A percentile compares a stretch with the other conserved stretches of the same genome.
These are phyloP conservation scores for Angophora floribunda DNA, from an alignment of 345 rosid species.

Conservation along the genomic window DNA sequence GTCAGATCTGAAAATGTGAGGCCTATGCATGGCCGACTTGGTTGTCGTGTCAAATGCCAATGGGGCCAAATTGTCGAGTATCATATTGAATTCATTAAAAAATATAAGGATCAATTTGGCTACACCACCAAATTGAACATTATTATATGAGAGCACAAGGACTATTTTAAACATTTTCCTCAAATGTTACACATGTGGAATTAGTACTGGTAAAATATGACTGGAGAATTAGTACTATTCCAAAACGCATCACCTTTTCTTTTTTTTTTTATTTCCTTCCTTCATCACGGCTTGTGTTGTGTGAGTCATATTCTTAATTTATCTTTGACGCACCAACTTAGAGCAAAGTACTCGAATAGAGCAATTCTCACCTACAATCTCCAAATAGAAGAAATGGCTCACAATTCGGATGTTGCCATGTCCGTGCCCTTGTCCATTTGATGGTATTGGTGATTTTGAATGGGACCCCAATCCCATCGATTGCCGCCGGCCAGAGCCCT, in stretches of 20 bases:
- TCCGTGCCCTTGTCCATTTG: not conserved
- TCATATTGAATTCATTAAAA: no score
- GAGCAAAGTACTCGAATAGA: not conserved
- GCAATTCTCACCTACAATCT: not conserved
- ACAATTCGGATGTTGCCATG: not conserved
- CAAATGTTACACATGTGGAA: no score
- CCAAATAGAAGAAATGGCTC: not conserved
- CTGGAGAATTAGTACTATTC: not conserved
- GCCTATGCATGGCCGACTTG: no score
- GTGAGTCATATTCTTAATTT: not conserved
- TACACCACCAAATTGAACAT: no score
- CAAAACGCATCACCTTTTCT: not conserved
- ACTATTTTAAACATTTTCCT: no score
- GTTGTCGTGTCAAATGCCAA: no score
- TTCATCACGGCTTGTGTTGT: not conserved
- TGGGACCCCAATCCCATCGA: conserved; percentile 40
- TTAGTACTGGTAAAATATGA: no score
- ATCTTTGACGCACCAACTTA: not conserved
- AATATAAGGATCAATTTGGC: no score
- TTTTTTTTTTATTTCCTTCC: not conserved
- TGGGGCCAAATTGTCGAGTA: no score
- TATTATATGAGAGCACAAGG: no score
- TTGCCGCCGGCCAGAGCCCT: conserved; percentile 60
- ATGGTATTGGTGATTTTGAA: not conserved
- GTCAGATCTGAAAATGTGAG: no score